Percentiles rank a stretch among this genome's conserved stretches.
These are phyloP conservation scores for Cyclotella choctawhatcheeana DNA, from an alignment of 108 stramenopile genomes.

Conservation along the genomic window DNA sequence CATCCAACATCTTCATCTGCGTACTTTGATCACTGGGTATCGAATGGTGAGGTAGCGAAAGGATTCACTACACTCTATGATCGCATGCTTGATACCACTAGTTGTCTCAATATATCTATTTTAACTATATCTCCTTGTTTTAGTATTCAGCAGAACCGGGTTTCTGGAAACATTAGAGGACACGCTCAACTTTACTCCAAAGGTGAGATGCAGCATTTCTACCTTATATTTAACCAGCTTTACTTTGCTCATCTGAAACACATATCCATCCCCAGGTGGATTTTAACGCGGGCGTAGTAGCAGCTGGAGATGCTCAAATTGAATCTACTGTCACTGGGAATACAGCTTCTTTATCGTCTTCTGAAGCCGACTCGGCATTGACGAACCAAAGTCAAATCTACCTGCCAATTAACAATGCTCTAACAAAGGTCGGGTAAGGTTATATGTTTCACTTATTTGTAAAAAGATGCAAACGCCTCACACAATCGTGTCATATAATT, in stretches of 20 bases:
- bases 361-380: slow-evolving; percentile 55
- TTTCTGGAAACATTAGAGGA: slow-evolving; percentile 84
- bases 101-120: too few relatives aligned
- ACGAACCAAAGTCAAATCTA: slow-evolving; percentile 88
- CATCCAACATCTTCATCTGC: slow-evolving; percentile 58
- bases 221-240: neutral
- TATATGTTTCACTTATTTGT: neutral
- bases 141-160: slow-evolving; percentile 73
- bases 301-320: slow-evolving; percentile 91
- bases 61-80: neutral
- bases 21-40: slow-evolving; percentile 92
- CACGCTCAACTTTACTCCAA: slow-evolving; percentile 78
- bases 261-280: slow-evolving; percentile 55
- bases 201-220: slow-evolving; percentile 29
- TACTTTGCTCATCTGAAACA: neutral
- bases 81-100: neutral
- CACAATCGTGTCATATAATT: neutral
- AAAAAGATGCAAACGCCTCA: neutral
- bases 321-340: slow-evolving; percentile 91
- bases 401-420: slow-evolving; percentile 91
- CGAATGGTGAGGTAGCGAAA: slow-evolving; percentile 48
- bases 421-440: slow-evolving; percentile 75
- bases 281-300: slow-evolving; percentile 93
- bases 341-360: slow-evolving; percentile 43
- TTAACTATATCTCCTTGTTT: slow-evolving; percentile 19